Percentiles rank a stretch among this genome's conserved stretches.
Conservation (phyloP, 768 basidiomycete genomes). For the Sutorius australiensis region DNA sequence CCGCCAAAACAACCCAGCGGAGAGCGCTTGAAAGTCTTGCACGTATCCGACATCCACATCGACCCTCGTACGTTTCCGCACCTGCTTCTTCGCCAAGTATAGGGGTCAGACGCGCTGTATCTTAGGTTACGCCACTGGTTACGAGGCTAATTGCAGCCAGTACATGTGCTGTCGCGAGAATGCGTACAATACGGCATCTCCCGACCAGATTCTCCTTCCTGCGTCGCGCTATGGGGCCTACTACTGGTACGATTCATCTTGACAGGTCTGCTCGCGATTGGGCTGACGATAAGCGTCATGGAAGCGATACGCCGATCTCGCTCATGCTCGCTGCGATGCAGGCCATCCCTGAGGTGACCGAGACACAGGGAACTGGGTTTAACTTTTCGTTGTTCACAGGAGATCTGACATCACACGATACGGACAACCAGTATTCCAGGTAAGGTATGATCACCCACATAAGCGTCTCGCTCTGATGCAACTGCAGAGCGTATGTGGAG, state of each 20-base stretch:
- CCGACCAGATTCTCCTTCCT: constrained; percentile 44
- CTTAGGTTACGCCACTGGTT: constrained; percentile 61
- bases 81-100: no score
- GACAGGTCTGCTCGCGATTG: no score
- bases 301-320: constrained; percentile 57
- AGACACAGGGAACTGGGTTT: constrained; percentile 56
- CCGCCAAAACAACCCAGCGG: constrained; percentile 40
- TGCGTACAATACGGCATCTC: constrained; percentile 43
- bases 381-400: constrained; percentile 68
- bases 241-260: constrained; percentile 4
- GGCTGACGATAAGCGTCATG: background rate
- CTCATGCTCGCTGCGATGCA: constrained; percentile 55
- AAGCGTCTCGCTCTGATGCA: background rate
- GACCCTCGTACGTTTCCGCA: constrained; percentile 41
- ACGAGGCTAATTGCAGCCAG: constrained; percentile 66
- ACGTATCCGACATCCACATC: constrained; percentile 48
- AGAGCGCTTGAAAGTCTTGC: constrained; percentile 45
- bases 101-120: background rate
- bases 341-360: constrained; percentile 62
- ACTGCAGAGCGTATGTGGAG: constrained; percentile 48
- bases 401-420: constrained; percentile 70
- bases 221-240: constrained; percentile 62
- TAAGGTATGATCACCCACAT: constrained; percentile 16
- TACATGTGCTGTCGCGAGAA: constrained; percentile 61
- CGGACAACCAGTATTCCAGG: constrained; percentile 63